Conservation (phyloP, 2,329 filamentous ascomycete genomes). For the Pseudonectria buxi region DNA sequence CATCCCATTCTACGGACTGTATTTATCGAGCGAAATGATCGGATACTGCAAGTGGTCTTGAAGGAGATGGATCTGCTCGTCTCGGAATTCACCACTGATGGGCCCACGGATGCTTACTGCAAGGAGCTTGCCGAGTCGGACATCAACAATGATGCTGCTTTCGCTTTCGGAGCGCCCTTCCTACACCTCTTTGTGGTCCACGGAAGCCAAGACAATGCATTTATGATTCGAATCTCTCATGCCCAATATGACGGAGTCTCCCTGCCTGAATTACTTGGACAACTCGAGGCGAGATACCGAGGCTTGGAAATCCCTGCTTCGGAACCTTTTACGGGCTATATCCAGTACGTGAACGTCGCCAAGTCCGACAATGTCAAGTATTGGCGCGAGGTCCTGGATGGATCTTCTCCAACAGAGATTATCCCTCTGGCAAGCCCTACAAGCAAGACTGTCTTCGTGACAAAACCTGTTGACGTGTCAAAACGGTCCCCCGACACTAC, state of each 20-base stretch:
- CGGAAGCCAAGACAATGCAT: constrained; percentile 12
- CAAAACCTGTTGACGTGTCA: constrained; percentile 19
- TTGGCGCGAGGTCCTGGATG: constrained; percentile 13
- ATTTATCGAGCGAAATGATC: constrained; percentile 12
- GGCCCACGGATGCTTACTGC: constrained; percentile 10
- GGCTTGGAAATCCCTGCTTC: constrained; percentile 16
- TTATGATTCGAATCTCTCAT: constrained; percentile 34
- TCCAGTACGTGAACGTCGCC: constrained; percentile 5
- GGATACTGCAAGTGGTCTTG: constrained; percentile 16
- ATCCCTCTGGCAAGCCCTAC: constrained; percentile 7
- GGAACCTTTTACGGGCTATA: constrained; percentile 13
- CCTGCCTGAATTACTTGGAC: constrained; percentile 34
- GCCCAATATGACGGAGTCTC: constrained; percentile 45
- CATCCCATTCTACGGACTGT: constrained; percentile 21
- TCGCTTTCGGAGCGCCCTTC: constrained; percentile 11
- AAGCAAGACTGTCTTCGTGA: constrained; percentile 18
- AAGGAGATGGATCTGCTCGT: constrained; percentile 11
- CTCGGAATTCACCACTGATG: constrained; percentile 5
- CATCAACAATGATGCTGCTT: constrained; percentile 5
- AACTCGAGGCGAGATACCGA: constrained; percentile 34
- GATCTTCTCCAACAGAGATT: constrained; percentile 16
- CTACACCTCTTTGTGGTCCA: constrained; percentile 14
- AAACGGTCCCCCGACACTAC: constrained; percentile 18
- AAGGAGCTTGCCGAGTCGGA: constrained; percentile 14
- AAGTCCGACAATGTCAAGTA: constrained; percentile 10